These are phyloP conservation scores for Taiwanofungus camphoratus DNA, from an alignment of 1,284 basidiomycete genomes.

Conservation along the genomic window DNA sequence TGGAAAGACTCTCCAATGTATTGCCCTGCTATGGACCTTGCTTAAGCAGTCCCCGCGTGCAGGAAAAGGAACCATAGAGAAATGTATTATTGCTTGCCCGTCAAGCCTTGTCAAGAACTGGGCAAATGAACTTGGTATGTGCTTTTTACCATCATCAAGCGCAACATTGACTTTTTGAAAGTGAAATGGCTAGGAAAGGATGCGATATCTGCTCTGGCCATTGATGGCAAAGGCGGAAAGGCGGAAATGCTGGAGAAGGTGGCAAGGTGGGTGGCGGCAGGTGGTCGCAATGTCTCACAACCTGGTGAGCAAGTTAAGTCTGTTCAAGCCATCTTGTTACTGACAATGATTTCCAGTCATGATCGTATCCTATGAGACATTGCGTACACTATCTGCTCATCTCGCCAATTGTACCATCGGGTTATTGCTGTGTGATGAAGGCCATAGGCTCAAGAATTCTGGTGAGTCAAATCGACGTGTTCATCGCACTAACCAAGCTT, in stretches of 20 bases:
- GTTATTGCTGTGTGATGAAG: slow-evolving; percentile 92
- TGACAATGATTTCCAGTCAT: slow-evolving; percentile 58
- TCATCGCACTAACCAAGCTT: too few relatives aligned
- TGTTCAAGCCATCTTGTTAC: not conserved
- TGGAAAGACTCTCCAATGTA: slow-evolving; percentile 95
- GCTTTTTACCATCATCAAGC: not conserved
- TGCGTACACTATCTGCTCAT: slow-evolving; percentile 77
- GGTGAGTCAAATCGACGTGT: slow-evolving; percentile 42
- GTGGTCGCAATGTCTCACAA: slow-evolving; percentile 82
- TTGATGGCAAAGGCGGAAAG: slow-evolving; percentile 89
- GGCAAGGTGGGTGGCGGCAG: slow-evolving; percentile 81
- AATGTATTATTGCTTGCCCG: slow-evolving; percentile 97
- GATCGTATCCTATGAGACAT: slow-evolving; percentile 98
- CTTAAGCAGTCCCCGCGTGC: slow-evolving; percentile 92
- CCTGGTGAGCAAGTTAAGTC: slow-evolving; percentile 53
- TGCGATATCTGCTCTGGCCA: slow-evolving; percentile 72
- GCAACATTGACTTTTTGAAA: slow-evolving; percentile 24
- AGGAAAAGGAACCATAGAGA: slow-evolving; percentile 87
- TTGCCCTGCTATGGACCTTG: slow-evolving; percentile 94
- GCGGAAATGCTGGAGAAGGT: slow-evolving; percentile 76
- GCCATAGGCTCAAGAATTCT: slow-evolving; percentile 95
- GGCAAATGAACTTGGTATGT: slow-evolving; percentile 91
- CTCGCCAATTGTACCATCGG: slow-evolving; percentile 83
- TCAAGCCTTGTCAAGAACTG: slow-evolving; percentile 97
- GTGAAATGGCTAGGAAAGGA: slow-evolving; percentile 93